These are phyloP conservation scores for Parastagonospora avenae DNA, from an alignment of 2,329 filamentous ascomycete species.

Conservation along the genomic window DNA sequence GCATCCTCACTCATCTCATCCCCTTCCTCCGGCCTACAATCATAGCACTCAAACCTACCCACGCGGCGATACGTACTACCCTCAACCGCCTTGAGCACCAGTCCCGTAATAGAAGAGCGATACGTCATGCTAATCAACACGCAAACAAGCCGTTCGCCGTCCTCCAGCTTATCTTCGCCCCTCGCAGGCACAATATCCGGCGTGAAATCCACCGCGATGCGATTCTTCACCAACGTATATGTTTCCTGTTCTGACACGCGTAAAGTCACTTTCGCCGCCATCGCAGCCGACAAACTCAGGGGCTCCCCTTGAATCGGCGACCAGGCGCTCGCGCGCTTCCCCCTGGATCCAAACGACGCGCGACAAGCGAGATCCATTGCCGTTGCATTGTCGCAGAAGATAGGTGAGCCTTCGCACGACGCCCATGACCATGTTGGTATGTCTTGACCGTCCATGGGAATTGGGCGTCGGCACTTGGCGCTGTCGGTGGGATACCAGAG, in stretches of 20 bases:
- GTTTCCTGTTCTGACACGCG: conserved; percentile 14
- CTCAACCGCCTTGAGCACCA: conserved; percentile 33
- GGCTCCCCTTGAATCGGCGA: conserved; percentile 37
- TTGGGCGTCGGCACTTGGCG: conserved; percentile 30
- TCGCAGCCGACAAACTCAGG: conserved; percentile 39
- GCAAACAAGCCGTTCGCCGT: conserved; percentile 39
- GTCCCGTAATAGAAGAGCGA: conserved; percentile 41
- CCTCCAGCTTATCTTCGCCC: conserved; percentile 31
- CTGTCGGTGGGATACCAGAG: conserved; percentile 44
- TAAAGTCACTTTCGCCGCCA: conserved; percentile 40
- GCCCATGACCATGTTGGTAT: conserved; percentile 47
- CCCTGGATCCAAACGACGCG: conserved; percentile 32
- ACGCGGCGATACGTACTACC: conserved; percentile 37
- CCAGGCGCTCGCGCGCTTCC: conserved; percentile 29
- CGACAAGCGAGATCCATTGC: conserved; percentile 45
- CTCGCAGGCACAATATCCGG: conserved; percentile 36
- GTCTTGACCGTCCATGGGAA: conserved; percentile 17
- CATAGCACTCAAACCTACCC: conserved; percentile 45
- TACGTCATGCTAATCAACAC: conserved; percentile 45
- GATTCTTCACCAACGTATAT: conserved; percentile 34
- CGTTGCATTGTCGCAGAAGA: conserved; percentile 43
- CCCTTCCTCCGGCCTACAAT: conserved; percentile 33
- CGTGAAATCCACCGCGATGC: conserved; percentile 38
- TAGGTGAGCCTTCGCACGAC: conserved; percentile 41
- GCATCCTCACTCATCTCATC: conserved; percentile 43